Base-by-base conservation (phyloP, 129 eudicot species). In the Flaveria brownii region DNA sequence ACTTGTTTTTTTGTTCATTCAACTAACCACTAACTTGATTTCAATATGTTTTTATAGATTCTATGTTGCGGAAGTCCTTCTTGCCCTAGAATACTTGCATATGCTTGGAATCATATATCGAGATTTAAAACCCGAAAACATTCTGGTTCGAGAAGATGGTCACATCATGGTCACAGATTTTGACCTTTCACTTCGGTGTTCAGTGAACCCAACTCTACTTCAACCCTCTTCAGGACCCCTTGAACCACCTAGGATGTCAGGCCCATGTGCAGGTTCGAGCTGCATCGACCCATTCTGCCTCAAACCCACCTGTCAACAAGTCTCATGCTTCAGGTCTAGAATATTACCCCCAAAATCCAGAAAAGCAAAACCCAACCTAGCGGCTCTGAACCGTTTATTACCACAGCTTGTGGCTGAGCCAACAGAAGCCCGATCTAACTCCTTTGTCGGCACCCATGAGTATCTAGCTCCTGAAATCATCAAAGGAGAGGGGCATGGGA, bases 151-250 rank as follows among this genome's bases (percentile, higher is more conserved):
- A 70, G 99, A 95, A 86, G 97, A 95, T 46, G 99, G 99, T 46
- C 99, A 95, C 82, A 95, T 95, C 75, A 95, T 94, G 99, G 96
- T 94, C 57, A 87, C 99, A 11, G 99, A 94, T 78, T 95, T 95
- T 43, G 99, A 95, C 77, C 93, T 95, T 12, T 95, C 99, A 2
- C 97, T 95, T 22, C 78, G 97, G 55, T 95, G 99, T 61, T 84
- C 97, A 2, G 97, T 95, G n/a, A 95, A 72, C 82, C 99, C 99
- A 15, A 86, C 83, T 3, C 94, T 95, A 22, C 52, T 89, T 20
- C 87, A 86, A 63, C 82, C 93, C 39, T 77, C 92, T 28, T 75
- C 91, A 10, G 82, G 72, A 16, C 23, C 81, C 42, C 81, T 83
- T 9, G 84, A 80, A 43, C 89, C 99, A n/a, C 91, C 90, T 15